A percentile compares a stretch with the other conserved stretches of the same genome.
Evolutionary conservation across 2,329 filamentous ascomycete genomes (phyloP).

Genomic region (Fusarium torulosum): DNA sequence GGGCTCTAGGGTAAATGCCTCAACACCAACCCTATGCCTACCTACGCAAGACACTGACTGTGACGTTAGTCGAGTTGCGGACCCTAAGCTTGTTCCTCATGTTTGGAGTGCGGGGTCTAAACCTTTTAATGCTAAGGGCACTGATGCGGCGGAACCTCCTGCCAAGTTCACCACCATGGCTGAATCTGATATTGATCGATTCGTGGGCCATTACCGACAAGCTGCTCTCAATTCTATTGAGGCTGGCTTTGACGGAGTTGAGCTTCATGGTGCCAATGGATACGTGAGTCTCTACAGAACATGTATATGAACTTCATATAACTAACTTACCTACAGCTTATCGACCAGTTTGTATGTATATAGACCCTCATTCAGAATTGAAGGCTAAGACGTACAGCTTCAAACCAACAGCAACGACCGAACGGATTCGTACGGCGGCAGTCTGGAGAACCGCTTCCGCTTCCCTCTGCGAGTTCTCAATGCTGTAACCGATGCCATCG

Average conservation of each 20-base stretch:
- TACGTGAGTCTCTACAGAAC: conserved; percentile 58
- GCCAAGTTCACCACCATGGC: conserved; percentile 66
- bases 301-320: not conserved
- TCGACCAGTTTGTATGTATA: conserved; percentile 68
- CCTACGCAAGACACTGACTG: conserved; percentile 1
- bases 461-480: conserved; percentile 63
- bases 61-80: conserved; percentile 34
- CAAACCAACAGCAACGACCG: conserved; percentile 63
- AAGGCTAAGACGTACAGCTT: conserved; percentile 26
- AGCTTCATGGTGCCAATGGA: conserved; percentile 69
- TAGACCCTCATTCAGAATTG: not conserved
- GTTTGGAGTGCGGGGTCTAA: conserved; percentile 42
- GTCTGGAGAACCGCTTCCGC: conserved; percentile 65
- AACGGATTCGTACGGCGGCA: conserved; percentile 66
- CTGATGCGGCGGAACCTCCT: conserved; percentile 19
- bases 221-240: conserved; percentile 68
- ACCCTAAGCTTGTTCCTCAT: conserved; percentile 32
- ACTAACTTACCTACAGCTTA: conserved; percentile 38
- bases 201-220: conserved; percentile 70
- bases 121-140: conserved; percentile 16
- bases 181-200: conserved; percentile 71
- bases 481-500: conserved; percentile 59
- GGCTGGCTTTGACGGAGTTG: conserved; percentile 78
- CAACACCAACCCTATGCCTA: conserved; percentile 56
- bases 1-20: conserved; percentile 68